Base-by-base conservation (phyloP, 2,329 filamentous ascomycete genomes). In the Epichloe sp. region DNA sequence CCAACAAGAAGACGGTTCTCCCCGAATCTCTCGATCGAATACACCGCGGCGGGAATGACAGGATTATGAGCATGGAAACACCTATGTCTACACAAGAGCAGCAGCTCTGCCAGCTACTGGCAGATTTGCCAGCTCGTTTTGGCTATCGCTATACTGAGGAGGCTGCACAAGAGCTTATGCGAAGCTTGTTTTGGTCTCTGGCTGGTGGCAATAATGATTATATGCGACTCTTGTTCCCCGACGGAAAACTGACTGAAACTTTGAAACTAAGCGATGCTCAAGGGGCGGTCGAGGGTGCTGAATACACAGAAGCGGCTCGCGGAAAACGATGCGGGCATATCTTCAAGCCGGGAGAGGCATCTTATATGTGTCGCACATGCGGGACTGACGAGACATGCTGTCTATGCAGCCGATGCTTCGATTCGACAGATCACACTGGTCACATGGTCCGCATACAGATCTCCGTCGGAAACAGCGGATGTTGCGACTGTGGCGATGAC, bases 281-380 rank as follows among this genome's bases (percentile, higher is more conserved):
- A 64, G 91, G 90, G 17, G 88, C 88, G n/a, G 77, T 88, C 52
- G 89, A 95, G 62, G 91, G 93, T 11, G 88, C 91, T 35, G 94
- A 98, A 66, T 98, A 97, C 65, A 93, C 88, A 19, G 86, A 91
- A 58, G 85, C 86, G 6, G 93, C 93, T 14, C 82, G 88, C 58
- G 93, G 94, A 51, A 94, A 94, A 68, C 84, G 89, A 45, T 98
- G 93, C 65, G 94, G 93, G 4, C 94, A 98, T 71, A 97, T 98
- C 55, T 95, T 98, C 76, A 91, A 91, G 69, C 78, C 80, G 14
- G 93, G 91, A 48, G 93, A 98, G 72, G 90, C 89, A 52, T 91
- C 88, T 53, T 98, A 97, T 66, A 79, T 85, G 60, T 98, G 93
- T 75, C 86, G 89, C 60, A 97, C 91, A 10, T 98, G 93, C 68